Conservation (phyloP, 257 asterid species). For the Jasminum sambac region DNA sequence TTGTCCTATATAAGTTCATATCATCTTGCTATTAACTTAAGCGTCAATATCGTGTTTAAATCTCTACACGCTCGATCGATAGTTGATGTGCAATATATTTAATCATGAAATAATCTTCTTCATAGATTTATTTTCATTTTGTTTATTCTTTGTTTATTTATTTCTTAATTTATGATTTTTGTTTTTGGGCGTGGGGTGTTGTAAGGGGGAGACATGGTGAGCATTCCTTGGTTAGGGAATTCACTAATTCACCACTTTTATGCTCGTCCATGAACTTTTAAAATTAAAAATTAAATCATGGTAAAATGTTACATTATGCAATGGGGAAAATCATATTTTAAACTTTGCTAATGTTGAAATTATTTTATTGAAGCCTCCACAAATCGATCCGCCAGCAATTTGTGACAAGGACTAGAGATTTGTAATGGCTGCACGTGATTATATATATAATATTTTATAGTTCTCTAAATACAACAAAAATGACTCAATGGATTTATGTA, state of each 20-base stretch:
- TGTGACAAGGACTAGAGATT: slow-evolving; percentile 28
- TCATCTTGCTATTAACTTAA: no score
- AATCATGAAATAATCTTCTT: no score
- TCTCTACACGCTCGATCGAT: no score
- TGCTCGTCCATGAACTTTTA: neutral
- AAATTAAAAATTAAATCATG: neutral
- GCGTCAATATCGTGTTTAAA: no score
- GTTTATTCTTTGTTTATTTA: neutral
- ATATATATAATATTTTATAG: neutral
- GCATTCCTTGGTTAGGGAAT: neutral
- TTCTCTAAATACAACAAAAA: slow-evolving; percentile 18
- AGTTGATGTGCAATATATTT: no score
- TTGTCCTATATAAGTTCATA: no score
- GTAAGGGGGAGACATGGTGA: neutral
- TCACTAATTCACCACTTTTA: neutral
- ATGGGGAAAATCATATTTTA: neutral
- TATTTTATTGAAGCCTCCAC: slow-evolving; percentile 12
- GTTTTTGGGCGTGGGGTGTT: neutral
- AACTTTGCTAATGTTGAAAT: neutral
- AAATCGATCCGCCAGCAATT: slow-evolving; percentile 33
- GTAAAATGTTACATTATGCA: slow-evolving; percentile 18
- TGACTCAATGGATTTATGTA: slow-evolving; percentile 12
- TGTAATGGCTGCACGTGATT: slow-evolving; percentile 25
- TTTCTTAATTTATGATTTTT: neutral
- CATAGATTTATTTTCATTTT: no score